Base-by-base conservation (phyloP, 306 rosid genomes). In the Dalbergia cultrata region DNA sequence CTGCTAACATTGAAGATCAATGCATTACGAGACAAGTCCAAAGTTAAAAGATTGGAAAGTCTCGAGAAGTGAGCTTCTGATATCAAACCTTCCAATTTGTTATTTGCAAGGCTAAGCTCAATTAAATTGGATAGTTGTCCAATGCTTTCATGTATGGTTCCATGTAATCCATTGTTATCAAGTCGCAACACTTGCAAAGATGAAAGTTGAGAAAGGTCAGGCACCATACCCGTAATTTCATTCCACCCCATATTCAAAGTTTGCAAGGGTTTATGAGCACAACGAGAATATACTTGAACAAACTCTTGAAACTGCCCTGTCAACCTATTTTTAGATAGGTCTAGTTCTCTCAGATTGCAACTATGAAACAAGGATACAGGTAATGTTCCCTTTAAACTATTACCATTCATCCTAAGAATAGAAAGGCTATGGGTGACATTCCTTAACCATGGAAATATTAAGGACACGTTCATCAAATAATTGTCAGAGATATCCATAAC, bases 81-180 rank as follows among this genome's bases (percentile, higher is more conserved):
- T 31, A 72, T 13, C 5, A 63, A 43, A 1, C 47, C 78, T 7
- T 16, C 9, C 8, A 82, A 31, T 21, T 7, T 17, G 43, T 76
- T 82, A 0, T 1, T 1, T 5, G 19, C 7, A 39, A 80, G 9
- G 13, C 4, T 52, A 8, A 80, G 49, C 4, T 1, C 11, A 9
- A 1, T 6, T 0, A 71, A 60, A 5, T 70, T 61, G 6, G 58
- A 35, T 14, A 79, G 77, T 10, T 79, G 19, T 3, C 83, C 71
- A 12, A 79, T 70, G 31, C 63, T 34, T 70, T 70, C 47, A 7
- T 13, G 14, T 5, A 43, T 0, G 1, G 69, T 22, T 9, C 83
- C 77, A 60, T 34, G 59, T 7, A 79, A 41, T 0, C 19, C 3
- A 7, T 53, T 53, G 58, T 5, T 4, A 53, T 53, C 9, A 53